Conservation (phyloP, 2,329 filamentous ascomycete species). For the Lecanoromycetidae sp. region DNA sequence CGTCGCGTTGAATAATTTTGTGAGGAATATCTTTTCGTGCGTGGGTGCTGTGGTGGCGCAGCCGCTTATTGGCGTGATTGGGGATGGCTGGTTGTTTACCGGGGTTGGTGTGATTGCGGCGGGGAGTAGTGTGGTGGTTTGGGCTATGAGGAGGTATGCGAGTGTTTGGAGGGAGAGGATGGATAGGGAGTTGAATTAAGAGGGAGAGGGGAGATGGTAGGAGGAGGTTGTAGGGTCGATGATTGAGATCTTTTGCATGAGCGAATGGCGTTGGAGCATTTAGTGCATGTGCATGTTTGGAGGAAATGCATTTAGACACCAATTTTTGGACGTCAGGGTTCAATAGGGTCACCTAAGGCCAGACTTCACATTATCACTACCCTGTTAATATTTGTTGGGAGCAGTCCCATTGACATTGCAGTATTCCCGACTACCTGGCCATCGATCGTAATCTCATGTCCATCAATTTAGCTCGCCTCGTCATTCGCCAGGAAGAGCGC, state of each 20-base stretch:
- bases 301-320: too few species aligned
- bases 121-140: constrained; percentile 20
- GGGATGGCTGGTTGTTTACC: constrained; percentile 32
- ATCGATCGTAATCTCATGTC: constrained; percentile 28
- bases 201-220: neutral
- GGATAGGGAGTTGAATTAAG: constrained; percentile 1
- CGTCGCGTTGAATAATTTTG: constrained; percentile 32
- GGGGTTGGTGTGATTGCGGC: constrained; percentile 20
- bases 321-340: too few species aligned
- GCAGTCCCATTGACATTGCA: too few species aligned
- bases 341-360: too few species aligned
- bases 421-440: constrained; percentile 28
- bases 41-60: constrained; percentile 28
- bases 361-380: too few species aligned
- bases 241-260: too few species aligned
- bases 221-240: too few species aligned
- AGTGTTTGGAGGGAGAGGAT: constrained; percentile 18
- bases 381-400: too few species aligned
- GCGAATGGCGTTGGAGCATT: too few species aligned
- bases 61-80: constrained; percentile 30
- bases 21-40: constrained; percentile 31
- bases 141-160: constrained; percentile 24
- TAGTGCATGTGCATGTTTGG: too few species aligned
- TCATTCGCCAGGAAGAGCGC: constrained; percentile 24
- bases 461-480: constrained; percentile 26